Base-by-base conservation (phyloP, 345 rosid species). In the Gossypium anomalum region DNA sequence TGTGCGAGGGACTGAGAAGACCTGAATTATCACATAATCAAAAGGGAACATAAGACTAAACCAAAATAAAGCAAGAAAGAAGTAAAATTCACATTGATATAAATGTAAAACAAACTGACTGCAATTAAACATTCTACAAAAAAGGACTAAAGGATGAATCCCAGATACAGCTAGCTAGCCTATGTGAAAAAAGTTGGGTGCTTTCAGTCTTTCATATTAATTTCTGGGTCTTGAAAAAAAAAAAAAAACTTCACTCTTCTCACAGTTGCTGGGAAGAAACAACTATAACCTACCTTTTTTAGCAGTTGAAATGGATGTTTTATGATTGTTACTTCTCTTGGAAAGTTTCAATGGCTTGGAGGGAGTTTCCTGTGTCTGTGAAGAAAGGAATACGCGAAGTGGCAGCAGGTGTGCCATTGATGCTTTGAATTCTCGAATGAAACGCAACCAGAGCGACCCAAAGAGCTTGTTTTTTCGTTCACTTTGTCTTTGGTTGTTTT, bases 371-470 rank as follows among this genome's bases (percentile, higher is more conserved):
- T 48, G 69, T 25, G 76, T 48, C n/a, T 61, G 69, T 47, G 59
- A 13, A 17, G 76, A 73, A 48, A 61, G n/a, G 49, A 47, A 27
- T 15, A 73, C 76, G 60, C 49, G 76, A 27, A 48, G 68, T 25
- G 76, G 49, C 23, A 72, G 57, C 22, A 44, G 56, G 23, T 15
- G 16, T 12, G 76, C 76, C 76, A 73, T 73, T 48, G 76, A 61
- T 61, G 59, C 59, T 61, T 3, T 9, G 68, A 45, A 44, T 23
- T 59, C 58, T 71, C 41, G 43, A 13, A 43, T 20, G 66, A 57
- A 19, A 43, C 20, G 1, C 72, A 57, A 59, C 34, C 65, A 71
- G 52, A 22, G 14, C 14, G 4, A 45, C 1, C 19, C 51, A 11
- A 56, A 13, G 25, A 43, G 29, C n/a, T 56, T 20, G 7, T n/a